phyloP scores from a whole-genome alignment of 2,329 filamentous ascomycete genomes.

The Aspergillus viridinutans region DNA sequence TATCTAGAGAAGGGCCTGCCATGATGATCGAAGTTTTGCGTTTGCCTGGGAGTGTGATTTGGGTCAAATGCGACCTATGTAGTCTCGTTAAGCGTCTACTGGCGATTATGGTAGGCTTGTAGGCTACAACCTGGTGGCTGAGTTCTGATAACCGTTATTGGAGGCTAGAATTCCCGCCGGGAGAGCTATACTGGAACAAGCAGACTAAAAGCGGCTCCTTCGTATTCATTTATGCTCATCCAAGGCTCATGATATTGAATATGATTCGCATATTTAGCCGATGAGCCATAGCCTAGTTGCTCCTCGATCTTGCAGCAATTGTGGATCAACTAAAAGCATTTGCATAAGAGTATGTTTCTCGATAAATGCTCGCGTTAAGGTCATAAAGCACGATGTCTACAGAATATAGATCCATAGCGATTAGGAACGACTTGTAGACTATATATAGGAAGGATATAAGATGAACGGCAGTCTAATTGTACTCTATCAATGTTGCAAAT shows the following conservation, averaged over 20 bases:
- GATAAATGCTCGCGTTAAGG: too few relatives aligned
- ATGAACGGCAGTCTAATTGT: too few relatives aligned
- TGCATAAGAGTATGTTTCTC: too few relatives aligned
- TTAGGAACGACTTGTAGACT: too few relatives aligned
- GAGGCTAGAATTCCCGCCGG: neutral
- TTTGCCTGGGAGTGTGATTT: neutral
- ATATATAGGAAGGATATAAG: too few relatives aligned
- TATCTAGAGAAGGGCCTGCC: neutral
- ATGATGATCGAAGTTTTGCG: neutral
- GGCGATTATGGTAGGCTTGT: neutral
- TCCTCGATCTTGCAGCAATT: too few relatives aligned
- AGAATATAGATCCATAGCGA: too few relatives aligned
- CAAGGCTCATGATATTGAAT: neutral
- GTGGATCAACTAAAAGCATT: too few relatives aligned
- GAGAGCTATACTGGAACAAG: neutral
- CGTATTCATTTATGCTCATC: neutral
- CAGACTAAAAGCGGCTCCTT: neutral
- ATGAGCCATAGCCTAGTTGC: neutral
- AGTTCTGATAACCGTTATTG: neutral
- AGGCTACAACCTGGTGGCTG: neutral
- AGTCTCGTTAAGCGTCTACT: neutral
- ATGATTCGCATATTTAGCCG: neutral
- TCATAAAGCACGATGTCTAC: too few relatives aligned
- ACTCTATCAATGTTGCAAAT: too few relatives aligned
- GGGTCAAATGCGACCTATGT: neutral